A percentile compares a stretch with the other conserved stretches of the same genome.
phyloP scores from a whole-genome alignment of 78 protist genomes.

The Guillardia theta region DNA sequence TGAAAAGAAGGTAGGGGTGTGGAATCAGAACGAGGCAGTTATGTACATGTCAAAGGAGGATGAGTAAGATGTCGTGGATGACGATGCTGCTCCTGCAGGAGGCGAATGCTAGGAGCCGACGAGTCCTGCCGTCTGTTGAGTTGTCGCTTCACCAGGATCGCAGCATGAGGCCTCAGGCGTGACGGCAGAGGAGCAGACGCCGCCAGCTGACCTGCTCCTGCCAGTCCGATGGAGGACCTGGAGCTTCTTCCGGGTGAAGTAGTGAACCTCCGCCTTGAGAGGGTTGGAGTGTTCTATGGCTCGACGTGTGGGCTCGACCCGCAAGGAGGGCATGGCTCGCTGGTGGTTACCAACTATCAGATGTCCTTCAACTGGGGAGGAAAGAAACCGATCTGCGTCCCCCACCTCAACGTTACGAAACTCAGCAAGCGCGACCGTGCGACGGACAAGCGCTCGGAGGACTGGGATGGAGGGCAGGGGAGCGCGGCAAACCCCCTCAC shows the following conservation, averaged over 20 bases:
- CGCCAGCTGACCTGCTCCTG: too few species aligned
- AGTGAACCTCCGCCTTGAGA: neutral
- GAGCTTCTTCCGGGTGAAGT: slow-evolving; percentile 20
- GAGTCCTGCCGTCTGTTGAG: neutral
- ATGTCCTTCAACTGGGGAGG: neutral
- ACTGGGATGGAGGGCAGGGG: slow-evolving; percentile 5
- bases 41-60: neutral
- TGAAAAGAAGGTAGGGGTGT: too few species aligned
- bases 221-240: neutral
- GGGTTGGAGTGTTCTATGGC: slow-evolving; percentile 28
- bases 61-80: neutral
- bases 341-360: slow-evolving; percentile 1
- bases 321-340: slow-evolving; percentile 29
- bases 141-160: neutral
- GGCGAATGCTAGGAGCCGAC: too few species aligned
- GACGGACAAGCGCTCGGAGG: slow-evolving; percentile 31
- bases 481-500: neutral
- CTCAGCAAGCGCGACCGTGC: slow-evolving; percentile 20
- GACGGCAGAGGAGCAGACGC: too few species aligned
- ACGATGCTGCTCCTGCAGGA: neutral
- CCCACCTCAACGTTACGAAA: neutral
- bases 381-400: neutral
- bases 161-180: neutral
- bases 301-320: slow-evolving; percentile 18
- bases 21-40: too few species aligned